Percentiles rank a stretch among this genome's conserved stretches.
phyloP scores from a whole-genome alignment of 495 filamentous ascomycete genomes.

The Rostrohypoxylon terebratum region DNA sequence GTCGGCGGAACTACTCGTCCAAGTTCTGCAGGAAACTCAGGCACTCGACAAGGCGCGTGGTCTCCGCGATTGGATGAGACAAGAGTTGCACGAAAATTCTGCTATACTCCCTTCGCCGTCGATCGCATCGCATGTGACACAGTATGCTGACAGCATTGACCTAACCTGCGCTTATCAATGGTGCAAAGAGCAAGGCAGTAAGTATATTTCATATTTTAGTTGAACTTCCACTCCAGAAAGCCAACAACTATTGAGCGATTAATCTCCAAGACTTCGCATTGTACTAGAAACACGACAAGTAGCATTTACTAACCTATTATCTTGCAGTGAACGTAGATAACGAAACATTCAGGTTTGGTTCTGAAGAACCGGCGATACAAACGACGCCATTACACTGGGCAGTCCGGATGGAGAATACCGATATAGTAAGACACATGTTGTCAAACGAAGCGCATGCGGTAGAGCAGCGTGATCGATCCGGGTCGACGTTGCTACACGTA shows the following conservation, averaged over 20 bases:
- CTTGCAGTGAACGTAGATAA: constrained; percentile 27
- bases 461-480: constrained; percentile 31
- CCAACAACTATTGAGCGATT: neutral
- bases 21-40: constrained; percentile 22
- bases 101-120: neutral
- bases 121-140: neutral
- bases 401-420: constrained; percentile 33
- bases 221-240: neutral
- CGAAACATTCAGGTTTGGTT: constrained; percentile 34
- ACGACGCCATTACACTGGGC: constrained; percentile 43
- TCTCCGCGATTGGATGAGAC: constrained; percentile 27
- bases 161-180: constrained; percentile 36
- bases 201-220: neutral
- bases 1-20: constrained; percentile 34
- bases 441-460: constrained; percentile 16
- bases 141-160: neutral
- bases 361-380: constrained; percentile 25
- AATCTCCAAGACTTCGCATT: neutral
- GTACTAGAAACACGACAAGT: neutral
- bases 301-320: constrained; percentile 10
- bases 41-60: constrained; percentile 41
- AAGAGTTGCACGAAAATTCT: constrained; percentile 13
- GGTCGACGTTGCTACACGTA: constrained; percentile 35
- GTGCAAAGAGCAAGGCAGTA: constrained; percentile 43
- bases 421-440: constrained; percentile 42